phyloP scores from a whole-genome alignment of 2,329 filamentous ascomycete species.

The Venturia oleaginea region DNA sequence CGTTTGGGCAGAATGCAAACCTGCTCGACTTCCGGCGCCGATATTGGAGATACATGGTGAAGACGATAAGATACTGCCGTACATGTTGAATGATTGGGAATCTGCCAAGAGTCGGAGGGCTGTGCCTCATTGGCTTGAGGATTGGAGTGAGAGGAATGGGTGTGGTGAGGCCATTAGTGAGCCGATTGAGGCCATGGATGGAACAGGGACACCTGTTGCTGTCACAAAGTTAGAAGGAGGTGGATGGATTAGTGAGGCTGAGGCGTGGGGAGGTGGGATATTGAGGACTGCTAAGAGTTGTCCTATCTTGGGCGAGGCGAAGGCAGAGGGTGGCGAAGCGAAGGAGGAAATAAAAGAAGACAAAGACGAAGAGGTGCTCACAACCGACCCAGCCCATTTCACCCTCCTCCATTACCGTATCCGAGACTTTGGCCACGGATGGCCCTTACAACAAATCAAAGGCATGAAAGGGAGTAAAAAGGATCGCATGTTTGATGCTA shows the following conservation, averaged over 20 bases:
- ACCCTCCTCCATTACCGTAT: constrained; percentile 11
- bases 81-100: constrained; percentile 11
- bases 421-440: constrained; percentile 10
- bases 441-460: constrained; percentile 12
- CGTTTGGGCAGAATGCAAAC: constrained; percentile 6
- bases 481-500: constrained; percentile 7
- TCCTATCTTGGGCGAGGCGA: neutral
- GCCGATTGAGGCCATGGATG: neutral
- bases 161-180: constrained; percentile 10
- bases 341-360: neutral
- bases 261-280: constrained; percentile 1
- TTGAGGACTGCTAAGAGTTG: constrained; percentile 5
- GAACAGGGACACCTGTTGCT: neutral
- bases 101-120: constrained; percentile 10
- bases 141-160: constrained; percentile 13
- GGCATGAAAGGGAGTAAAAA: neutral
- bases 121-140: constrained; percentile 7
- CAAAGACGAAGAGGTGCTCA: constrained; percentile 1
- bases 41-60: constrained; percentile 12
- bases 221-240: constrained; percentile 9
- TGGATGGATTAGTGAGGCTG: constrained; percentile 10
- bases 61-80: constrained; percentile 8
- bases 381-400: constrained; percentile 4
- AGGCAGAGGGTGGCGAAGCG: neutral
- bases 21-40: neutral